Evolutionary conservation across 2,329 filamentous ascomycete species (phyloP).

Genomic region (Colletotrichum simmondsii): DNA sequence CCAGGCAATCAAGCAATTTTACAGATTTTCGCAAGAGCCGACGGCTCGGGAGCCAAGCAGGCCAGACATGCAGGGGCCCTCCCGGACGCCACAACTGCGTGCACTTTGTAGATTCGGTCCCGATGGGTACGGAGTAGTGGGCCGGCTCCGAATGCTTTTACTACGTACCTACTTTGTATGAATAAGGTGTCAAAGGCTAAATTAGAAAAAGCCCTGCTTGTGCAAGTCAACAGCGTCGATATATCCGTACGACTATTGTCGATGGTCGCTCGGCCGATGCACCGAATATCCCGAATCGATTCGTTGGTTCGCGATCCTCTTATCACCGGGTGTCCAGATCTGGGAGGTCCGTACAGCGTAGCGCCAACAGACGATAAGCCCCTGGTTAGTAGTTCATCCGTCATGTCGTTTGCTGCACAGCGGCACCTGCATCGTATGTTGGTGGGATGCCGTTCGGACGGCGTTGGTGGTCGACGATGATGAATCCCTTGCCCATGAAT

Average conservation of each 20-base stretch:
- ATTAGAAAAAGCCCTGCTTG: not conserved
- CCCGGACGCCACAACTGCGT: not conserved
- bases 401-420: not conserved
- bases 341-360: constrained; percentile 13
- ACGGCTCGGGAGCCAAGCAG: constrained; percentile 24
- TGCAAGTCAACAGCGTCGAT: not conserved
- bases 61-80: constrained; percentile 13
- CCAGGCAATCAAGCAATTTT: constrained; percentile 11
- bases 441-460: not conserved
- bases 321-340: constrained; percentile 8
- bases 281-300: no score
- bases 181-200: not conserved
- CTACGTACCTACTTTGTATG: no score
- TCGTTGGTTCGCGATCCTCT: not conserved
- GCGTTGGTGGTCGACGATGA: not conserved
- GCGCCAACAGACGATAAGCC: constrained; percentile 18
- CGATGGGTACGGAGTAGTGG: not conserved
- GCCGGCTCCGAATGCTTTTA: constrained; percentile 7
- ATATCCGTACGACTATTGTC: not conserved
- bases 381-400: not conserved
- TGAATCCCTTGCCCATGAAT: not conserved
- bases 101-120: constrained; percentile 8
- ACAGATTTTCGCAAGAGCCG: constrained; percentile 26
- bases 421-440: not conserved
- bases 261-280: not conserved